Percentiles rank a stretch among this genome's conserved stretches.
phyloP scores from a whole-genome alignment of 179 eudicot species.

The Amaranthus tricolor region DNA sequence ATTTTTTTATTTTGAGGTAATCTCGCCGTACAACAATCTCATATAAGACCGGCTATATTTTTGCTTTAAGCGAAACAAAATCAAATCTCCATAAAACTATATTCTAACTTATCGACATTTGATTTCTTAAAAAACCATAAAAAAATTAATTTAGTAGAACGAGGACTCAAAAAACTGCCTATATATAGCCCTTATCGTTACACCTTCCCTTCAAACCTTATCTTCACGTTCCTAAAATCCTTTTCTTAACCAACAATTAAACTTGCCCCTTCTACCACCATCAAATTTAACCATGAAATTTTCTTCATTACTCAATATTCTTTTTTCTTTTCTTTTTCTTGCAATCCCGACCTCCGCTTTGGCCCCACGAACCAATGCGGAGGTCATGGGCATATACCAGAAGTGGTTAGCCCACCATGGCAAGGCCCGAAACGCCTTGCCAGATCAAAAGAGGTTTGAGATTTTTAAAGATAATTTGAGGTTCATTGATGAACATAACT shows the following conservation, averaged over 20 bases:
- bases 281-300: slow-evolving; percentile 5
- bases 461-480: slow-evolving; percentile 65
- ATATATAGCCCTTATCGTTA: slow-evolving; percentile 15
- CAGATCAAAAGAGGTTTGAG: slow-evolving; percentile 36
- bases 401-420: slow-evolving; percentile 61
- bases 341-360: slow-evolving; percentile 21
- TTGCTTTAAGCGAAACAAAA: no score
- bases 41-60: no score
- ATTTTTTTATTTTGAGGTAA: no score
- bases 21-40: no score
- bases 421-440: slow-evolving; percentile 54
- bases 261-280: neutral
- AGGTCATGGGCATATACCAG: slow-evolving; percentile 43
- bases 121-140: no score
- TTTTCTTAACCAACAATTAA: slow-evolving; percentile 16
- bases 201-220: neutral
- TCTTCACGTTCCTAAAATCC: no score
- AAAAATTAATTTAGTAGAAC: no score
- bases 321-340: slow-evolving; percentile 25
- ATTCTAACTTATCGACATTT: no score
- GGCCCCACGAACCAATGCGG: slow-evolving; percentile 33
- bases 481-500: slow-evolving; percentile 66
- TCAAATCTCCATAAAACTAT: no score
- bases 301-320: neutral
- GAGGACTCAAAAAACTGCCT: neutral